Percentiles rank a stretch among this genome's conserved stretches.
Evolutionary conservation across 1,284 basidiomycete genomes (phyloP).

Genomic region (Ustilago nuda): DNA sequence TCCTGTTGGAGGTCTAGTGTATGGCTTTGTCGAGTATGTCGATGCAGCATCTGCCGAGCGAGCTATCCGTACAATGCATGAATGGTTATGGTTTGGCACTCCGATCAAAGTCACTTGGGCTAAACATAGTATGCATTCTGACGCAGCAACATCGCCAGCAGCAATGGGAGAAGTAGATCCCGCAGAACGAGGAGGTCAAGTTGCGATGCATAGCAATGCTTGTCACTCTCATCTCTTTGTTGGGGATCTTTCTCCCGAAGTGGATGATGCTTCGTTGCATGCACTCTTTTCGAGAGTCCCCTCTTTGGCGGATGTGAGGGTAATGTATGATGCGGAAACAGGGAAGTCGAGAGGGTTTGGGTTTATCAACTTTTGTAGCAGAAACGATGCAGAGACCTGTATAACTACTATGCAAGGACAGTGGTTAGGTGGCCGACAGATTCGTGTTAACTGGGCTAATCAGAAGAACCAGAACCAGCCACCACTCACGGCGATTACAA

Average conservation of each 20-base stretch:
- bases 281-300: constrained; percentile 97
- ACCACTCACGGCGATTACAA: constrained; percentile 4
- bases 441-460: constrained; percentile 99
- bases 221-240: constrained; percentile 96
- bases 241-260: constrained; percentile 95
- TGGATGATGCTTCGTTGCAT: constrained; percentile 94
- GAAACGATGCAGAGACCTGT: constrained; percentile 96
- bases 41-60: constrained; percentile 98
- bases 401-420: constrained; percentile 99
- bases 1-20: constrained; percentile 90
- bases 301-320: constrained; percentile 92
- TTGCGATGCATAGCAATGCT: constrained; percentile 76
- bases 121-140: constrained; percentile 41
- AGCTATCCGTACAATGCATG: constrained; percentile 93
- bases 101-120: constrained; percentile 69
- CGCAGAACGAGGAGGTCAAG: not conserved
- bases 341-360: constrained; percentile 95
- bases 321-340: constrained; percentile 99
- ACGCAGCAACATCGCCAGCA: constrained; percentile 8
- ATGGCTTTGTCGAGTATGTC: constrained; percentile 92
- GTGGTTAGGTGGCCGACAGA: constrained; percentile 96
- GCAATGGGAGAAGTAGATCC: not conserved
- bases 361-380: constrained; percentile 93
- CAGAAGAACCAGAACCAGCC: constrained; percentile 84
- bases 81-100: constrained; percentile 96